Base-by-base conservation (phyloP, 306 rosid species). In the Vachellia pachyceras region DNA sequence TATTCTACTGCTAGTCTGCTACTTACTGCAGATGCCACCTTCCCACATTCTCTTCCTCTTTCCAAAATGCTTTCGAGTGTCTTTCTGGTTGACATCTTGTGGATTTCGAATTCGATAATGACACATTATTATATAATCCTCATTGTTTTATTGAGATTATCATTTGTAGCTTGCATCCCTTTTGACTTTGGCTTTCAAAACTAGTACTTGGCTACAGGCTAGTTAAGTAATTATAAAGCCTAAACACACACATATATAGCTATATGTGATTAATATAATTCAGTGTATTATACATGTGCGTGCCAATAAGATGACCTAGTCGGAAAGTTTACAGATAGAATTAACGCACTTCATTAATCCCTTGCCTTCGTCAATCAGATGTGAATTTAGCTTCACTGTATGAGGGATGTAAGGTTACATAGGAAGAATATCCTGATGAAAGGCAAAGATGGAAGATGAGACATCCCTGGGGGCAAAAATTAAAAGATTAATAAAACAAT, bases 81-180 rank as follows among this genome's bases (percentile, higher is more conserved):
- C 69, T 80, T 87, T 84, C 55, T 78, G 41, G 14, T 78, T 87
- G 82, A 55, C 80, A 65, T 80, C 52, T 23, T 77, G 79, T 50
- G 61, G 61, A 55, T n/a, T 55, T 18, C 61, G 25, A 60, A 74
- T 75, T 83, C 82, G 81, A 83, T 22, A 60, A 68, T 76, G 87
- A 86, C 82, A 35, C 12, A 2, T 80, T 76, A 4, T 17, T n/a
- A n/a, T n/a, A n/a, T n/a, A n/a, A 77, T 8, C 67, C 18, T 83
- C 5, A 23, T 66, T 64, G 29, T 9, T 77, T 7, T 72, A 68
- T 45, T 22, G 22, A 46, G 23, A 4, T 46, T 46, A 44, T 33
- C 42, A 55, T 44, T 66, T 36, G 14, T 61, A 20, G 20, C 68
- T 60, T 44, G 41, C 72, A 47, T 36, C 71, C n/a, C n/a, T n/a